Percentiles rank a stretch among this genome's conserved stretches.
phyloP scores from a whole-genome alignment of 2,329 filamentous ascomycete genomes.

The Ophiostoma sp. region DNA sequence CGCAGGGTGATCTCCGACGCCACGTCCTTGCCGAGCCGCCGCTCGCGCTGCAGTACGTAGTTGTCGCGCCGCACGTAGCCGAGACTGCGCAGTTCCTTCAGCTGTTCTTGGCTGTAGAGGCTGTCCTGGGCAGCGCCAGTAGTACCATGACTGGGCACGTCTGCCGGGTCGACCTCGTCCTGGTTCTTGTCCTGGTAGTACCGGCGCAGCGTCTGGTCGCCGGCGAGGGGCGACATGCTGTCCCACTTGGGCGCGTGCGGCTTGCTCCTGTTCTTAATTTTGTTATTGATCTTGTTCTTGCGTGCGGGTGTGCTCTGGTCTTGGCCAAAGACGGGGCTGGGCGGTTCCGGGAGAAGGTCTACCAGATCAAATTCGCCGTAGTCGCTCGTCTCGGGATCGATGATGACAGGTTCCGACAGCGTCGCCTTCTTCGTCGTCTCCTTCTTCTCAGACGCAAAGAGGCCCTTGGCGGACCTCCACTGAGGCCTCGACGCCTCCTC shows the following conservation, averaged over 20 bases:
- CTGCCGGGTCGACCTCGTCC: neutral
- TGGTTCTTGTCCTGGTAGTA: constrained; percentile 5
- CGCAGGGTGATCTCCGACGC: constrained; percentile 10
- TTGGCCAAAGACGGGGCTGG: neutral
- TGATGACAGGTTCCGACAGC: neutral
- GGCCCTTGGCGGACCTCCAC: neutral
- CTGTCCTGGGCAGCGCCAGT: neutral
- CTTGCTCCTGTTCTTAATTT: neutral
- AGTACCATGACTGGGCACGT: neutral
- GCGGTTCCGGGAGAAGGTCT: neutral
- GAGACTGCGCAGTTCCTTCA: neutral
- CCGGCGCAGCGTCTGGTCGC: neutral
- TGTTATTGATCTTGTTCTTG: neutral
- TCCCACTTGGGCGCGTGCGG: neutral
- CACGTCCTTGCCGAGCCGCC: neutral
- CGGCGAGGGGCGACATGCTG: neutral
- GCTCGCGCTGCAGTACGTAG: constrained; percentile 7
- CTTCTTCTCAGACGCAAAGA: neutral
- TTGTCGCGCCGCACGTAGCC: neutral
- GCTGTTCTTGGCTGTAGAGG: neutral
- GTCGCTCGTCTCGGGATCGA: constrained; percentile 9
- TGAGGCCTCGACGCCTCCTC: neutral
- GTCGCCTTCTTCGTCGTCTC: neutral
- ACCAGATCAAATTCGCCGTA: constrained; percentile 10
- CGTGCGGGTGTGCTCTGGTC: neutral